Evolutionary conservation across 106 monocot genomes (phyloP).

Genomic region (Allium cepa): DNA sequence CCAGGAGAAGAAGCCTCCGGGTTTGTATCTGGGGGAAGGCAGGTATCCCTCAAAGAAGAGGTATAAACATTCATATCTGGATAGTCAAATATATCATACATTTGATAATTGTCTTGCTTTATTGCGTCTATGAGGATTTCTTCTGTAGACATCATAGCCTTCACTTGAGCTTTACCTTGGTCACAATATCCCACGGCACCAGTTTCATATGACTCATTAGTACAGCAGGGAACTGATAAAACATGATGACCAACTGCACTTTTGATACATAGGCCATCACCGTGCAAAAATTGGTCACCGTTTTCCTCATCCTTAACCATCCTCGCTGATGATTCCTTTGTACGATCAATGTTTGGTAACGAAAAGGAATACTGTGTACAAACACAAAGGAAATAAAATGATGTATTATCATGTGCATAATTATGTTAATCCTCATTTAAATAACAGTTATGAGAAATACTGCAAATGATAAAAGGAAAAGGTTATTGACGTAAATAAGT

Average conservation of each 20-base stretch:
- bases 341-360: background rate
- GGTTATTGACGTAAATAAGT: too few species aligned
- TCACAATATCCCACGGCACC: too few species aligned
- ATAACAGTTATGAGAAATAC: too few species aligned
- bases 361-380: slow-evolving; percentile 15
- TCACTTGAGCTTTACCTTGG: too few species aligned
- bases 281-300: background rate
- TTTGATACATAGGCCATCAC: too few species aligned
- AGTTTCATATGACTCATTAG: background rate
- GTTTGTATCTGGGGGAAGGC: background rate
- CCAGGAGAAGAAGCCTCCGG: slow-evolving; percentile 4
- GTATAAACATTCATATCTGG: background rate
- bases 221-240: background rate
- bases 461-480: too few species aligned
- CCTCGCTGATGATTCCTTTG: background rate
- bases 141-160: too few species aligned
- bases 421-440: too few species aligned
- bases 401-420: too few species aligned
- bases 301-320: background rate
- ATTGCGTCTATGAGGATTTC: too few species aligned
- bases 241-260: background rate
- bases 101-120: too few species aligned
- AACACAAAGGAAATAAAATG: background rate
- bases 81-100: background rate
- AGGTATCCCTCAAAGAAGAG: background rate